Conservation (phyloP, 495 filamentous ascomycete species). For the Corynascus novoguineensis region DNA sequence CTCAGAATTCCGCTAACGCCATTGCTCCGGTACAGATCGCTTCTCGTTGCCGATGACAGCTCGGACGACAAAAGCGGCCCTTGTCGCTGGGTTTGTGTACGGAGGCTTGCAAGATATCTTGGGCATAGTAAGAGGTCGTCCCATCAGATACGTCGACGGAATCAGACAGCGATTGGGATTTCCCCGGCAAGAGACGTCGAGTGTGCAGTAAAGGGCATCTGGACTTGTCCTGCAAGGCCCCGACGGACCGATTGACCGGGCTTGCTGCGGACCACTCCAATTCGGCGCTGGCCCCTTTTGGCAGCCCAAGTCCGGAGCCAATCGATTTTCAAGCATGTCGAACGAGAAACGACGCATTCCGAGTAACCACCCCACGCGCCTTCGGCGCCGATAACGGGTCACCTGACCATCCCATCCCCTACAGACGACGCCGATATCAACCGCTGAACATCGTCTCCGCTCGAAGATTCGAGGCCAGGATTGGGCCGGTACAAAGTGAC, state of each 20-base stretch:
- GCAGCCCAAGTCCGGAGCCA: not conserved
- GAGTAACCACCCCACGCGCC: not conserved
- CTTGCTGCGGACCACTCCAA: not conserved
- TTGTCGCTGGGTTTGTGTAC: constrained; percentile 71
- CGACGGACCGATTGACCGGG: not conserved
- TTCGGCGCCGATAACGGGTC: not conserved
- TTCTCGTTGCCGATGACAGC: constrained; percentile 79
- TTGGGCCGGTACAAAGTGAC: not conserved
- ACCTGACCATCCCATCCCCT: constrained; percentile 2
- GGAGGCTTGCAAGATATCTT: constrained; percentile 67
- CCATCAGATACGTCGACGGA: constrained; percentile 66
- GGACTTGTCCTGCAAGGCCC: no score
- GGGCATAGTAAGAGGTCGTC: constrained; percentile 55
- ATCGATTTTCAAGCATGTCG: not conserved
- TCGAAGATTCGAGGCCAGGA: not conserved
- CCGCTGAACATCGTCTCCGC: not conserved
- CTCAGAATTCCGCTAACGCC: constrained; percentile 13
- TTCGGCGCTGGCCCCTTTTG: not conserved
- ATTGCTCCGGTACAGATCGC: constrained; percentile 52
- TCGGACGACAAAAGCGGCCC: constrained; percentile 72
- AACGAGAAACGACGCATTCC: not conserved
- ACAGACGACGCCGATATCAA: constrained; percentile 7
- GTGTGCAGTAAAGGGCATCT: constrained; percentile 46
- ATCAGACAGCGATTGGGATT: constrained; percentile 35
- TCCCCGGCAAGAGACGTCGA: not conserved